These are phyloP conservation scores for Coniella vitis DNA, from an alignment of 2,329 filamentous ascomycete species.

Conservation along the genomic window DNA sequence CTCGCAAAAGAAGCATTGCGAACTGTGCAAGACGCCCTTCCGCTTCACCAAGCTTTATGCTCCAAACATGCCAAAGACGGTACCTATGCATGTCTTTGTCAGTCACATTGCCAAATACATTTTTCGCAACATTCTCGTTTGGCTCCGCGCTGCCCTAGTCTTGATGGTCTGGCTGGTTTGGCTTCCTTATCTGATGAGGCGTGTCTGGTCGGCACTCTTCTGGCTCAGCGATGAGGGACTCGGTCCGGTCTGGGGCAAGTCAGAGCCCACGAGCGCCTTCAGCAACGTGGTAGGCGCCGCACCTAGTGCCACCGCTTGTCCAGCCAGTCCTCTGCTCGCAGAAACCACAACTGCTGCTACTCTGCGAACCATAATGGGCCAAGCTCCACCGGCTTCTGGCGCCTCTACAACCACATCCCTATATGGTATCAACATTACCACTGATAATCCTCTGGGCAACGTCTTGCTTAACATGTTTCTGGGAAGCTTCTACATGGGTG, in stretches of 20 bases:
- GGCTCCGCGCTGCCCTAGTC: conserved; percentile 73
- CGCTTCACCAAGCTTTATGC: conserved; percentile 97
- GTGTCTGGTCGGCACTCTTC: conserved; percentile 88
- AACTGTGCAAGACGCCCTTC: conserved; percentile 97
- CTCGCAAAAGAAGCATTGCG: conserved; percentile 98
- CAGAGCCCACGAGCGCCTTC: conserved; percentile 23
- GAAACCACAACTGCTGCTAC: conserved; percentile 31
- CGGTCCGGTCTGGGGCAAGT: conserved; percentile 26
- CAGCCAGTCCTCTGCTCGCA: conserved; percentile 32
- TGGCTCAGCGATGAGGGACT: conserved; percentile 82
- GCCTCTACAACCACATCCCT: conserved; percentile 20
- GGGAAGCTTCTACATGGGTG: conserved; percentile 13
- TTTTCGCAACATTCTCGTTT: conserved; percentile 64
- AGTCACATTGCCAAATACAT: conserved; percentile 71
- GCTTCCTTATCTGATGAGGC: conserved; percentile 84
- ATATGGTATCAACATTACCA: conserved; percentile 27
- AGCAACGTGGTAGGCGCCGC: conserved; percentile 9
- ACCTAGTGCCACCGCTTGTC: conserved; percentile 28
- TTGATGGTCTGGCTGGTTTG: conserved; percentile 80
- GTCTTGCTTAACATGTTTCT: conserved; percentile 21
- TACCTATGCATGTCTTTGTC: conserved; percentile 76
- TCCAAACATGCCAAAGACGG: conserved; percentile 79
- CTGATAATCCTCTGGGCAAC: conserved; percentile 27
- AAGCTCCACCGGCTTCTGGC: conserved; percentile 26
- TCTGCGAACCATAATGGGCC: conserved; percentile 29